Evolutionary conservation across 495 filamentous ascomycete species (phyloP).

Genomic region (Durotheca rogersii): DNA sequence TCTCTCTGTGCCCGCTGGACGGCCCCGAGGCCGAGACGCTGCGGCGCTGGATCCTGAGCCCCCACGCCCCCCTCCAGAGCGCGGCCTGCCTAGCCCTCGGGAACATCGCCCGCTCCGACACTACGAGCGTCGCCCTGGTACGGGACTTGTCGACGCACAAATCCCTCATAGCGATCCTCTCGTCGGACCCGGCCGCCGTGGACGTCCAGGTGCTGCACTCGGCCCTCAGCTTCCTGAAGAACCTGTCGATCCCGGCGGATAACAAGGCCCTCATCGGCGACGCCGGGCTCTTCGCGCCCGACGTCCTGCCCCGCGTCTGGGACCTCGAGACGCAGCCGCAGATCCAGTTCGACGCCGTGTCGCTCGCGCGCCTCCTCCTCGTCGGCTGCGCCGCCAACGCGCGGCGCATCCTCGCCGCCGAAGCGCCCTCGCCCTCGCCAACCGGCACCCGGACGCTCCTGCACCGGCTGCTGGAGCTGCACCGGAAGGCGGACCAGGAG

Average conservation of each 20-base stretch:
- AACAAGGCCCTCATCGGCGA: slow-evolving; percentile 63
- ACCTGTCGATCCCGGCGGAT: slow-evolving; percentile 65
- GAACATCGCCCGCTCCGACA: slow-evolving; percentile 74
- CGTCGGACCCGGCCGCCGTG: slow-evolving; percentile 22
- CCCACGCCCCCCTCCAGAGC: slow-evolving; percentile 57
- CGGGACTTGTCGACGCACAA: slow-evolving; percentile 53
- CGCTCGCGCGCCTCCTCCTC: slow-evolving; percentile 65
- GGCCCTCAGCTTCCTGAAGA: slow-evolving; percentile 73
- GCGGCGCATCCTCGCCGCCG: slow-evolving; percentile 42
- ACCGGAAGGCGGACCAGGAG: slow-evolving; percentile 57
- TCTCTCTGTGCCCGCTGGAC: slow-evolving; percentile 34
- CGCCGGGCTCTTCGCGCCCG: slow-evolving; percentile 48
- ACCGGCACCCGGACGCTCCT: slow-evolving; percentile 52
- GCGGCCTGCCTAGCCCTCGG: slow-evolving; percentile 75
- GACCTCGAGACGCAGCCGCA: slow-evolving; percentile 61
- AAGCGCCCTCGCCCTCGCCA: slow-evolving; percentile 42
- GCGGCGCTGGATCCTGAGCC: slow-evolving; percentile 46
- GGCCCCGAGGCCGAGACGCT: slow-evolving; percentile 51
- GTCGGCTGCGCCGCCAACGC: slow-evolving; percentile 60
- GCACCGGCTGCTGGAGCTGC: slow-evolving; percentile 61
- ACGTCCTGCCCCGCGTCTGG: slow-evolving; percentile 62
- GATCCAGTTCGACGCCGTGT: slow-evolving; percentile 67
- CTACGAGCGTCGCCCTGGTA: slow-evolving; percentile 59
- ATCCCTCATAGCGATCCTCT: slow-evolving; percentile 56
- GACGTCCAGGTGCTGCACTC: slow-evolving; percentile 62